These are phyloP conservation scores for Yarrowia sp. DNA, from an alignment of 805 yeast genomes.

Conservation along the genomic window DNA sequence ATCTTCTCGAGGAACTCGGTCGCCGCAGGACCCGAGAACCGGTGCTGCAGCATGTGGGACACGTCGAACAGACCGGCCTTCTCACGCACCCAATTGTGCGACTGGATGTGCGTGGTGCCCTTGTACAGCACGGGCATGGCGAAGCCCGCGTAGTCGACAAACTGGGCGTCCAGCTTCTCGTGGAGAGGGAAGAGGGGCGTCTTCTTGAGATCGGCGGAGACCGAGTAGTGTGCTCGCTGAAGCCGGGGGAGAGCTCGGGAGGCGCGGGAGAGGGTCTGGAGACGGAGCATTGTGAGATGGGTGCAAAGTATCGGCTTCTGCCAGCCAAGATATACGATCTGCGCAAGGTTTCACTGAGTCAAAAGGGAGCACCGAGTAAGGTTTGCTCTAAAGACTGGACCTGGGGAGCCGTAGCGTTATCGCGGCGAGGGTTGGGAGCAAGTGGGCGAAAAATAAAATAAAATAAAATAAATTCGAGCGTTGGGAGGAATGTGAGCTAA, in stretches of 20 bases:
- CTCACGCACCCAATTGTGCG: slow-evolving; percentile 90
- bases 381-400: not conserved
- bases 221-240: no score
- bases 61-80: slow-evolving; percentile 93
- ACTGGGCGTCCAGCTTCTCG: slow-evolving; percentile 72
- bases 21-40: slow-evolving; percentile 65
- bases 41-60: slow-evolving; percentile 95
- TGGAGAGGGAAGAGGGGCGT: slow-evolving; percentile 87
- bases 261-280: not conserved
- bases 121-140: slow-evolving; percentile 90
- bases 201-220: slow-evolving; percentile 35
- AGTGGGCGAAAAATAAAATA: not conserved
- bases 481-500: not conserved
- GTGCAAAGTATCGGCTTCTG: not conserved
- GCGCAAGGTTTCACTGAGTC: slow-evolving; percentile 27
- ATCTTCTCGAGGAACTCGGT: slow-evolving; percentile 66
- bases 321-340: slow-evolving; percentile 14
- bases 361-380: slow-evolving; percentile 23
- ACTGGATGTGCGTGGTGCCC: slow-evolving; percentile 83
- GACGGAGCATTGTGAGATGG: not conserved
- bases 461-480: not conserved
- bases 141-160: slow-evolving; percentile 97
- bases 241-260: no score
- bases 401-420: slow-evolving; percentile 22
- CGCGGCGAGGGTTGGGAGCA: slow-evolving; percentile 17